These are phyloP conservation scores for Herpetomonas tarakana DNA, from an alignment of 208 protist species.

Conservation along the genomic window DNA sequence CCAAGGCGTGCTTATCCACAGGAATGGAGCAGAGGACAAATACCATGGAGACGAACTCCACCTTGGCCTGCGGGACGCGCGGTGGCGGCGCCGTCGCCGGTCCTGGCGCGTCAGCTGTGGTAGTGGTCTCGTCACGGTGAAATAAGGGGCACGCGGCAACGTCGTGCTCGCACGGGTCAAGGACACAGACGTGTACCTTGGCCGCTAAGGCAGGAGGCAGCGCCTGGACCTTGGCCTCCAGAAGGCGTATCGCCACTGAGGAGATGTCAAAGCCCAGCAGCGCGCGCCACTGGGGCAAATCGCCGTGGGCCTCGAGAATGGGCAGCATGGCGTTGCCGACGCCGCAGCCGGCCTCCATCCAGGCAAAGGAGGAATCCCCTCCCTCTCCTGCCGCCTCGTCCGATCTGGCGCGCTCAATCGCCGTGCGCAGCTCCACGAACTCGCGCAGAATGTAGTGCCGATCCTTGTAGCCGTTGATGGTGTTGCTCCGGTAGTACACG, in stretches of 20 bases:
- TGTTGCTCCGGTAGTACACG: slow-evolving; percentile 90
- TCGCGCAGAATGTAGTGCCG: slow-evolving; percentile 88
- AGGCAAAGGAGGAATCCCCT: slow-evolving; percentile 25
- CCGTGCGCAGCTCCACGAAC: slow-evolving; percentile 68
- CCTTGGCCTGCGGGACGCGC: neutral
- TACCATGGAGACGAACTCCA: slow-evolving; percentile 89
- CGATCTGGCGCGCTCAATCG: slow-evolving; percentile 18
- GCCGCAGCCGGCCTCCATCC: slow-evolving; percentile 94
- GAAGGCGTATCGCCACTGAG: slow-evolving; percentile 75
- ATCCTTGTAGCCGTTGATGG: slow-evolving; percentile 86
- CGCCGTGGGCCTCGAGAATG: slow-evolving; percentile 75
- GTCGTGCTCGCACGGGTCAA: slow-evolving; percentile 56
- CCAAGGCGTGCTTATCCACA: slow-evolving; percentile 37
- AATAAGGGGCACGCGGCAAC: slow-evolving; percentile 31
- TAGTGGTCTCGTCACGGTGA: neutral
- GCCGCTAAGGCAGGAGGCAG: slow-evolving; percentile 22
- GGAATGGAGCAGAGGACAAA: slow-evolving; percentile 94
- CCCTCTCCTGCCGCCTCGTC: slow-evolving; percentile 9
- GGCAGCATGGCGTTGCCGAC: slow-evolving; percentile 93
- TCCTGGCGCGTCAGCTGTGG: no score
- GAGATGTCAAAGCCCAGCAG: slow-evolving; percentile 91
- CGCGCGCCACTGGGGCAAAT: slow-evolving; percentile 53
- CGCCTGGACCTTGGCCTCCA: slow-evolving; percentile 44
- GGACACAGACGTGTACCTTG: slow-evolving; percentile 58
- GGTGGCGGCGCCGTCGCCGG: no score